Evolutionary conservation across 495 filamentous ascomycete species (phyloP), one percentile per base, ranked within the genome.

Genomic region (Xylaria nigripes): DNA sequence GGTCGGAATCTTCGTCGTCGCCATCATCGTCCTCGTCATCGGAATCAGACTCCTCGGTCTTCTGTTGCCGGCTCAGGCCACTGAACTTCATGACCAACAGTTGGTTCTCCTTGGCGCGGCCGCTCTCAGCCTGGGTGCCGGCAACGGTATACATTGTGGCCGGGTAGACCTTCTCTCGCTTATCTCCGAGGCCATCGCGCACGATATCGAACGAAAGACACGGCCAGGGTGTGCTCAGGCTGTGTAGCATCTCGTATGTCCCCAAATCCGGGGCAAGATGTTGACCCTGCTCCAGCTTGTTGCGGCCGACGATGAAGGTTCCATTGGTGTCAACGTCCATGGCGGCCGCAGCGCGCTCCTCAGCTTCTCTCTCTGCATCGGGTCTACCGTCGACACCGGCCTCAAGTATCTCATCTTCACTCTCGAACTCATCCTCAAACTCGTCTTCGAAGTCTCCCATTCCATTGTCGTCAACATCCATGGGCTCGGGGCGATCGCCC

Each of bases 241-340:
- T 86, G 74, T 98, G 93, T 29, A 97, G 83, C 90, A 98, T 93
- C 61, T 95, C 83, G 72, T 98, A 98, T 2, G 93, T 90, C 6
- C 86, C 89, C 34, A 85, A 75, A 69, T 98, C 93, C 13, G 93
- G 91, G 10, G 89, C 80, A 24, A 98, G 78, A 8, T 88, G 93
- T 75, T 98, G 89, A 55, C 89, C 92, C 30, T 89, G 83, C 49
- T 84, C 85, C 50, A 96, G 79, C 70, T 88, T 87, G 62, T 89
- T 84, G 56, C 93, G 80, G 43, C 91, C 90, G 51, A 91, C 88
- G 63, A 98, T 95, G 72, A 95, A 96, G 30, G 89, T 93, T 7
- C 61, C 74, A 65, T 87, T 80, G 65, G 85, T 81, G 69, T 96
- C 93, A 34, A 97, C 80, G 23, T 96, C 89, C 92, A 95, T 96